Percentiles rank a stretch among this genome's conserved stretches.
phyloP scores from a whole-genome alignment of 257 asterid species.

The Plectranthus barbatus region DNA sequence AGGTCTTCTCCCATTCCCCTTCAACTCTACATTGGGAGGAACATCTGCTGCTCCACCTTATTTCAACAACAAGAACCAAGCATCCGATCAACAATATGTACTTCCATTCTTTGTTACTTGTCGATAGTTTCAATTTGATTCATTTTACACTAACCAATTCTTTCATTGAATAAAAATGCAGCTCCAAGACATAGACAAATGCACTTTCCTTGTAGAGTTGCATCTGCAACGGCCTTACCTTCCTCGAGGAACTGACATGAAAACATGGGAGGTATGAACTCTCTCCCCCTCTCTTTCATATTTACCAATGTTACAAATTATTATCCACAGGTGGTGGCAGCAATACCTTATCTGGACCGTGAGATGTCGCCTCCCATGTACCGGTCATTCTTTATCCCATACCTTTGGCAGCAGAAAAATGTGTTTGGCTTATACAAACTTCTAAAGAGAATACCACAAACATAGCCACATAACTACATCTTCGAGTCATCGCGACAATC shows the following conservation, averaged over 20 bases:
- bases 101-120: constrained; percentile 10
- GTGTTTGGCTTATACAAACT: constrained; percentile 88
- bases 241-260: constrained; percentile 77
- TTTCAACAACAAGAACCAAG: constrained; percentile 85
- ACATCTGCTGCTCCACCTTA: constrained; percentile 84
- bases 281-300: constrained; percentile 5
- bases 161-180: constrained; percentile 25
- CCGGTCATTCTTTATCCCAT: constrained; percentile 85
- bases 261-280: constrained; percentile 77
- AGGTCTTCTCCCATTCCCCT: constrained; percentile 94
- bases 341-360: constrained; percentile 77
- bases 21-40: constrained; percentile 87
- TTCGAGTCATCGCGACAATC: background rate
- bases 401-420: constrained; percentile 77
- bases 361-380: constrained; percentile 83
- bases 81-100: constrained; percentile 92
- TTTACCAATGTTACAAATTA: constrained; percentile 4
- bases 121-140: background rate
- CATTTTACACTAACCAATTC: background rate
- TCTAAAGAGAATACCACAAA: constrained; percentile 58
- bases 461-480: constrained; percentile 8
- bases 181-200: constrained; percentile 64
- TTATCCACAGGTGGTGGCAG: constrained; percentile 65
- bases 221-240: constrained; percentile 77
- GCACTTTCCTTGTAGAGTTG: constrained; percentile 80